Evolutionary conservation across 2,329 filamentous ascomycete species (phyloP), one percentile per base, ranked within the genome.

Genomic region (Penicillium sumatraense): DNA sequence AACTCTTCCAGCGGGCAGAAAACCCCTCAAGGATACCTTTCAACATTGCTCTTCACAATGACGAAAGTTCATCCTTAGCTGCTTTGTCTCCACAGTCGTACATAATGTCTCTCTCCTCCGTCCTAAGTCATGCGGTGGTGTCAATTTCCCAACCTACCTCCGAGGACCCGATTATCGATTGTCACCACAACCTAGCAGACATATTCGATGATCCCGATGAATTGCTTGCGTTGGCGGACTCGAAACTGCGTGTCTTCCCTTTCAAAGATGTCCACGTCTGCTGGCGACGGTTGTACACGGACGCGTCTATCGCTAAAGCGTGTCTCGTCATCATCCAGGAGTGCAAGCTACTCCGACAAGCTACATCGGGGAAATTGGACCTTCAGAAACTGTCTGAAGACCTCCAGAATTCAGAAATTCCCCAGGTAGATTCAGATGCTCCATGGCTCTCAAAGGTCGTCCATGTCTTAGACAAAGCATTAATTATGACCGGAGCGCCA

Each of bases 401-500:
- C 2, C 29, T 66, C 8, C 46, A 58, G 13, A 53, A 11, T 42
- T 20, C 20, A 7, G 7, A 51, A 41, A 10, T 56, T 60, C 53
- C 61, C 6, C 62, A 65, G 24, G 60, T 69, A 23, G 48, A 58
- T 27, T 33, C 63, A 35, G 46, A 63, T 7, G 59, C 63, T 29
- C 64, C 75, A 27, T 84, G 80, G 73, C 68, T 92, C 3, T 80
- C 84, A 29, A 71, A 79, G 1, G 78, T 89, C 2, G 83, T 96
- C 29, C 80, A 81, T 50, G 75, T 81, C 1, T 80, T 98, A 2
- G 93, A 97, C 65, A 86, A 87, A 71, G 87, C 89, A 0, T 74
- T 96, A 41, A 90, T 96, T 42, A 83, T 92, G 51, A 85, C 90
- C 0, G 90, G 89, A 1, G 88, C 83, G 0, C 84, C 84, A 1